Conservation (phyloP, 345 rosid species). For the Salix purpurea region DNA sequence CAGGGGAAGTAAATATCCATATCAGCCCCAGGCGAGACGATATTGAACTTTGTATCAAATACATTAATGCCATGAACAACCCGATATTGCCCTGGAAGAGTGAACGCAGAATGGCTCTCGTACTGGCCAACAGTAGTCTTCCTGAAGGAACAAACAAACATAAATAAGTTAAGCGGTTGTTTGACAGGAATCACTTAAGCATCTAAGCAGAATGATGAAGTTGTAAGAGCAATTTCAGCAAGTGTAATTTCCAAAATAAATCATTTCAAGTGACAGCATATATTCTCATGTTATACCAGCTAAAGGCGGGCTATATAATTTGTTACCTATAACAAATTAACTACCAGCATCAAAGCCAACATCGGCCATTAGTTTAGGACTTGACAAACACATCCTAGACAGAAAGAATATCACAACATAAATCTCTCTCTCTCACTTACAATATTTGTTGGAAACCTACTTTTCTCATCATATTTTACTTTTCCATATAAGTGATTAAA, state of each 20-base stretch:
- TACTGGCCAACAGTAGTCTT: slow-evolving; percentile 96
- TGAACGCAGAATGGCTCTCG: slow-evolving; percentile 88
- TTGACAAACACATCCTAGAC: neutral
- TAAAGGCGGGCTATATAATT: no score
- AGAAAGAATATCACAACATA: neutral
- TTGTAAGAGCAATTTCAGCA: neutral
- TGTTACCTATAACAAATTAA: no score
- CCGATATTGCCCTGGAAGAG: slow-evolving; percentile 87
- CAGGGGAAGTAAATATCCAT: slow-evolving; percentile 89
- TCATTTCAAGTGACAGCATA: neutral
- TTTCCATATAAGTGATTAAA: no score
- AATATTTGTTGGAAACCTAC: no score
- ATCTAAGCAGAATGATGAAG: neutral
- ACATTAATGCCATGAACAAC: slow-evolving; percentile 97
- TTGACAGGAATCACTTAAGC: neutral
- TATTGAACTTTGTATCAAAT: slow-evolving; percentile 96
- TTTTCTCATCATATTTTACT: neutral
- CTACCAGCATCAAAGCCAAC: neutral
- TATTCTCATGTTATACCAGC: no score
- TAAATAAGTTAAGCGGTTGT: slow-evolving; percentile 14
- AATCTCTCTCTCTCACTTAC: neutral
- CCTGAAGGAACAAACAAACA: slow-evolving; percentile 38
- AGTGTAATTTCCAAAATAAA: slow-evolving; percentile 5
- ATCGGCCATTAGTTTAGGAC: neutral
- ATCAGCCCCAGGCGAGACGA: slow-evolving; percentile 98